Evolutionary conservation across 2,329 filamentous ascomycete species (phyloP).

Genomic region (Fusarium penzigii): DNA sequence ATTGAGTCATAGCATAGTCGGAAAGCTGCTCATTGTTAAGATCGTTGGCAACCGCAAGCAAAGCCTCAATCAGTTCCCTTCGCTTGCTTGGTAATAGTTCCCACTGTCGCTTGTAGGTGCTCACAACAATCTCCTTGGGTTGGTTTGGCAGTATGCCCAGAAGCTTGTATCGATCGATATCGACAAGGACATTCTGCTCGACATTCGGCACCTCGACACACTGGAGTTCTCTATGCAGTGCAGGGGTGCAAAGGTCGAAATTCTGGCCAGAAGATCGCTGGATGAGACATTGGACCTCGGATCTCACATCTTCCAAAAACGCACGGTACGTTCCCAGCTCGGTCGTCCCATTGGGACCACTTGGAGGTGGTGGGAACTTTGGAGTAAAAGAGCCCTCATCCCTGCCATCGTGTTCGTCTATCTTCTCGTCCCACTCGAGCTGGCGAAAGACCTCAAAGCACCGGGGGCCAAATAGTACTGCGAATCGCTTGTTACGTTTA

Average conservation of each 20-base stretch:
- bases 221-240: slow-evolving; percentile 35
- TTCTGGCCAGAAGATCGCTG: slow-evolving; percentile 34
- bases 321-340: slow-evolving; percentile 45
- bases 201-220: slow-evolving; percentile 33
- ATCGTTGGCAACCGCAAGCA: slow-evolving; percentile 39
- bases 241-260: slow-evolving; percentile 33
- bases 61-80: slow-evolving; percentile 33
- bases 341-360: slow-evolving; percentile 37
- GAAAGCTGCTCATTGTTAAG: slow-evolving; percentile 36
- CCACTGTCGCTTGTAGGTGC: slow-evolving; percentile 44
- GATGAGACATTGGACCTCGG: slow-evolving; percentile 48
- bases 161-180: slow-evolving; percentile 36
- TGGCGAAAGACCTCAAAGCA: slow-evolving; percentile 50
- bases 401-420: slow-evolving; percentile 40
- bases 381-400: slow-evolving; percentile 41
- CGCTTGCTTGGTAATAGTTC: slow-evolving; percentile 35
- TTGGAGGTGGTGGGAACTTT: slow-evolving; percentile 34
- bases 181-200: slow-evolving; percentile 30
- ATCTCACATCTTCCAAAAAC: slow-evolving; percentile 51
- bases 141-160: slow-evolving; percentile 41
- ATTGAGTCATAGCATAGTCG: slow-evolving; percentile 41
- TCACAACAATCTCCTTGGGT: slow-evolving; percentile 36
- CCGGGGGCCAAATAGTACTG: slow-evolving; percentile 52
- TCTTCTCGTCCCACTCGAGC: slow-evolving; percentile 49
- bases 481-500: slow-evolving; percentile 58